Evolutionary conservation across 768 basidiomycete genomes (phyloP).

Genomic region (Stropharia rugosoannulata): DNA sequence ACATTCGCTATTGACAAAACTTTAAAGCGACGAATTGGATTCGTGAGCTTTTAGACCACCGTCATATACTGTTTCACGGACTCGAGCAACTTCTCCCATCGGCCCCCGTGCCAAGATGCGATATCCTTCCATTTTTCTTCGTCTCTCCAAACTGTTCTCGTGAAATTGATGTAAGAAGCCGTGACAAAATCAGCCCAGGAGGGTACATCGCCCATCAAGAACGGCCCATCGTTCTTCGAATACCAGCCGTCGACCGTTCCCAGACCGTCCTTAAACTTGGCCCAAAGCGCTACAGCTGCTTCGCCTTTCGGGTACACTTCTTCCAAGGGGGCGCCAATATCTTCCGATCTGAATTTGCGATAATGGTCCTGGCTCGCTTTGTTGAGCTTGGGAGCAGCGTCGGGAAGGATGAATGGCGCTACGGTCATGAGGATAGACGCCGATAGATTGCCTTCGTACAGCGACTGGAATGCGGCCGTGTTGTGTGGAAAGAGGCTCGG

Average conservation of each 20-base stretch:
- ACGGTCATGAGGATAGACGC: not conserved
- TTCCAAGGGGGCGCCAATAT: constrained; percentile 32
- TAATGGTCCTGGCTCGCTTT: constrained; percentile 25
- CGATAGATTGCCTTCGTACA: constrained; percentile 6
- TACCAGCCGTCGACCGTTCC: constrained; percentile 22
- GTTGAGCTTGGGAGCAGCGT: constrained; percentile 1
- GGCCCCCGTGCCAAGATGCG: constrained; percentile 27
- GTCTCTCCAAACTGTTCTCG: constrained; percentile 21
- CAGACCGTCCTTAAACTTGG: constrained; percentile 27
- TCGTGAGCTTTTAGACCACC: not conserved
- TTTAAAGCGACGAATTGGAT: too few relatives aligned
- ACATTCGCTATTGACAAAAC: too few relatives aligned
- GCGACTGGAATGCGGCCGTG: constrained; percentile 6
- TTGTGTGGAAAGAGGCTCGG: constrained; percentile 12
- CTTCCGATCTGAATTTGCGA: constrained; percentile 27
- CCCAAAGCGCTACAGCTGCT: constrained; percentile 30
- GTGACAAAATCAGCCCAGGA: constrained; percentile 35
- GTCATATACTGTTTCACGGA: not conserved
- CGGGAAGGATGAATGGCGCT: constrained; percentile 7
- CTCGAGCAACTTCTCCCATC: constrained; percentile 25
- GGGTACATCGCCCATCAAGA: constrained; percentile 29
- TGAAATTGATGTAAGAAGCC: constrained; percentile 27
- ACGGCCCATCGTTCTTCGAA: constrained; percentile 23
- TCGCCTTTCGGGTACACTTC: constrained; percentile 27
- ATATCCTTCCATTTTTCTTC: constrained; percentile 35